phyloP scores from a whole-genome alignment of 441 rosid genomes.

The Syzygium syzygioides region DNA sequence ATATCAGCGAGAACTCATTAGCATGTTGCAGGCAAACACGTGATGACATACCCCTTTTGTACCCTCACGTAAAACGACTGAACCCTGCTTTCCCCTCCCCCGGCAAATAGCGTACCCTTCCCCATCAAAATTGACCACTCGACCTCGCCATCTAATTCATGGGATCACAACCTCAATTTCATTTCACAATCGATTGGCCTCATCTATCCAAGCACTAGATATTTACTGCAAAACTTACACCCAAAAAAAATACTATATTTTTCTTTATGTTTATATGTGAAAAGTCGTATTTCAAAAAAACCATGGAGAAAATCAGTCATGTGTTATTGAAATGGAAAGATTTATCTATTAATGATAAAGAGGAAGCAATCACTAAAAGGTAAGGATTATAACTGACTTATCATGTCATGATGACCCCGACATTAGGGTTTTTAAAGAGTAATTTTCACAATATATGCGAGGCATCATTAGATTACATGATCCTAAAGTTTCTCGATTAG shows the following conservation, averaged over 20 bases:
- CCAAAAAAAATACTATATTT: neutral
- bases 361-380: neutral
- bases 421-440: neutral
- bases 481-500: neutral
- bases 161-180: neutral
- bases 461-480: neutral
- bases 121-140: conserved; percentile 30
- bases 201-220: neutral
- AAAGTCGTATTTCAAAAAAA: neutral
- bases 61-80: conserved; percentile 10
- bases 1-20: neutral
- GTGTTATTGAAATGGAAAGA: neutral
- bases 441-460: neutral
- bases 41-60: conserved; percentile 16
- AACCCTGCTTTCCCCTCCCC: neutral
- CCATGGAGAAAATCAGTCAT: neutral
- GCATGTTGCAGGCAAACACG: conserved; percentile 13
- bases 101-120: conserved; percentile 17
- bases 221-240: neutral
- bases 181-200: neutral
- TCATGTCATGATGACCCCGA: accelerated
- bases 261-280: neutral
- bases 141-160: conserved; percentile 9
- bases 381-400: neutral
- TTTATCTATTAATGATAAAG: neutral